A percentile compares a stretch with the other conserved stretches of the same genome.
Conservation (phyloP, 2,329 filamentous ascomycete genomes). For the Talaromyces sp. region DNA sequence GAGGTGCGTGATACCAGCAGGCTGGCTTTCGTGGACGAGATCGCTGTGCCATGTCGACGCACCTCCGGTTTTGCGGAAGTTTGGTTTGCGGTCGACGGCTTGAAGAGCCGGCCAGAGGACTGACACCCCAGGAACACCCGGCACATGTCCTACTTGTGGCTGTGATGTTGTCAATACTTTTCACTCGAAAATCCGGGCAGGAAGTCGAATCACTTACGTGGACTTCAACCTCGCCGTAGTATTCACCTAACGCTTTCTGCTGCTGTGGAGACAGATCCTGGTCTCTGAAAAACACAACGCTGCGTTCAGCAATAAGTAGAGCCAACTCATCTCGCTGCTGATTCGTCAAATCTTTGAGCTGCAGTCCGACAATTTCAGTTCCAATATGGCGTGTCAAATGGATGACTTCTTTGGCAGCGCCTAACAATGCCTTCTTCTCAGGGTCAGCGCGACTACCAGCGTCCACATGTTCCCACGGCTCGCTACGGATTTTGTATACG, state of each 20-base stretch:
- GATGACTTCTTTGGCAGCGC: conserved; percentile 61
- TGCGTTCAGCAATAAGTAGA: conserved; percentile 60
- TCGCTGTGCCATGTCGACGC: conserved; percentile 68
- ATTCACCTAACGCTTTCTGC: conserved; percentile 61
- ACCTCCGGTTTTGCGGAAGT: conserved; percentile 65
- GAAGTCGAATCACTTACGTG: conserved; percentile 51
- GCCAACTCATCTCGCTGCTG: conserved; percentile 62
- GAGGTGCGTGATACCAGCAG: conserved; percentile 67
- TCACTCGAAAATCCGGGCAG: neutral
- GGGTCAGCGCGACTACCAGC: conserved; percentile 63
- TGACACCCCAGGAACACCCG: conserved; percentile 61
- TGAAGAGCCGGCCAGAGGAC: conserved; percentile 69
- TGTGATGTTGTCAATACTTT: conserved; percentile 28
- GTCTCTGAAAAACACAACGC: conserved; percentile 65
- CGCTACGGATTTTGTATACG: conserved; percentile 62
- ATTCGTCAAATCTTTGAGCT: conserved; percentile 59
- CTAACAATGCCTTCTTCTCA: conserved; percentile 59
- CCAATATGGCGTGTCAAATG: conserved; percentile 61
- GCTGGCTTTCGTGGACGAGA: conserved; percentile 67
- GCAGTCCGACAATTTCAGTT: conserved; percentile 62
- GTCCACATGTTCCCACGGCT: conserved; percentile 56
- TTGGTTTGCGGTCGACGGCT: conserved; percentile 59
- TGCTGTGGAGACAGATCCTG: conserved; percentile 61
- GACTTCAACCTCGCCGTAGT: conserved; percentile 64
- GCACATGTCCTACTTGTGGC: conserved; percentile 70